Percentiles rank a stretch among this genome's conserved stretches.
phyloP scores from a whole-genome alignment of 495 filamentous ascomycete species.

The Aspergillus carlsbadensis region DNA sequence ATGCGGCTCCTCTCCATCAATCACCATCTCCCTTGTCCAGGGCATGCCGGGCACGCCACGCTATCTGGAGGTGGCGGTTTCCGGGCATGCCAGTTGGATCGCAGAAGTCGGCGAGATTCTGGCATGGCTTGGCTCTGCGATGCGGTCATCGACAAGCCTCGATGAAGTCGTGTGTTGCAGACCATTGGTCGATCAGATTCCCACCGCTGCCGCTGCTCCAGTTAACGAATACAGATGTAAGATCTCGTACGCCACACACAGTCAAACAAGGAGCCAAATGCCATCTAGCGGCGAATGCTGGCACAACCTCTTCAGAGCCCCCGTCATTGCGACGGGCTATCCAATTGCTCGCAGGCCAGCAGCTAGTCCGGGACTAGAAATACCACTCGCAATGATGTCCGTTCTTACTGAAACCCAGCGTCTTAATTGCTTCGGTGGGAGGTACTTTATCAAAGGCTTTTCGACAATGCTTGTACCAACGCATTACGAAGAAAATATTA shows the following conservation, averaged over 20 bases:
- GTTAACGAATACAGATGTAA: no score
- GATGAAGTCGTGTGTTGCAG: neutral
- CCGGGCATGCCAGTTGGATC: neutral
- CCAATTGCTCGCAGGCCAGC: conserved; percentile 23
- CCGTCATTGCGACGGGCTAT: conserved; percentile 34
- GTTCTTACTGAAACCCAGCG: conserved; percentile 4
- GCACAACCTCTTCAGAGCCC: conserved; percentile 32
- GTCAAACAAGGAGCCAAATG: neutral
- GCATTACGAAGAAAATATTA: conserved; percentile 5
- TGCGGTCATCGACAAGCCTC: neutral
- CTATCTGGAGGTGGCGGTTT: no score
- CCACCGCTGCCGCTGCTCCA: no score
- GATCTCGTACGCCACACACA: neutral
- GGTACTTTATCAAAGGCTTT: conserved; percentile 29
- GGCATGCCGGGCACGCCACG: no score
- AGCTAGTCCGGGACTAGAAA: conserved; percentile 23
- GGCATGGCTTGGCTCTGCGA: conserved; percentile 8
- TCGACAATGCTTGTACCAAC: conserved; percentile 29
- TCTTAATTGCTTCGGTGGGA: conserved; percentile 6
- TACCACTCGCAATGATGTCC: conserved; percentile 16
- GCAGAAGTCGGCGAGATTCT: conserved; percentile 12
- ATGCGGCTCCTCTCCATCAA: no score
- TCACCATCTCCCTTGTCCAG: no score
- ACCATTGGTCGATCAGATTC: neutral
- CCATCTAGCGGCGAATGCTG: conserved; percentile 32